Evolutionary conservation across 306 rosid species (phyloP).

Genomic region (Quercus aquifolioides): DNA sequence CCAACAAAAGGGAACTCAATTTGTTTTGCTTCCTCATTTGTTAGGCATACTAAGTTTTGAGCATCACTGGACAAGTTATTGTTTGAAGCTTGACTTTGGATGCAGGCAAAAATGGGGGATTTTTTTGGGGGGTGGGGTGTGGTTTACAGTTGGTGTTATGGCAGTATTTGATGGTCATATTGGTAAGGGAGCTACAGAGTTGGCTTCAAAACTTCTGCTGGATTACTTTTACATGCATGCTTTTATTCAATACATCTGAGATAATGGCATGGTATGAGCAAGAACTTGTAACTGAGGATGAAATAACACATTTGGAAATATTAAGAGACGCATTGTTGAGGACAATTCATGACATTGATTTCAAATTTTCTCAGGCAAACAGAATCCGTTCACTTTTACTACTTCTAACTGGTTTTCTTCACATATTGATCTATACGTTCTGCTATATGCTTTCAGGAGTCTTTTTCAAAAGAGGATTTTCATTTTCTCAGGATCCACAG

Average conservation of each 20-base stretch:
- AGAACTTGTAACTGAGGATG: not conserved
- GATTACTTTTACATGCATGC: not conserved
- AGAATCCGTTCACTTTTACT: not conserved
- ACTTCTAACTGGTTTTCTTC: not conserved
- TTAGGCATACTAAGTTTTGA: not conserved
- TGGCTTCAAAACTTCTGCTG: not conserved
- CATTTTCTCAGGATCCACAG: not conserved
- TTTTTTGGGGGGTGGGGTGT: not conserved
- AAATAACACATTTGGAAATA: not conserved
- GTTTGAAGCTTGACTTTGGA: not conserved
- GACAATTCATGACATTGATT: not conserved
- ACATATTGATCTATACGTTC: not conserved
- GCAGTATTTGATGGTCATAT: slow-evolving; percentile 6
- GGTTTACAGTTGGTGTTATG: not conserved
- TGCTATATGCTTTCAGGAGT: not conserved
- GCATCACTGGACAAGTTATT: not conserved
- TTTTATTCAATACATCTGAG: not conserved
- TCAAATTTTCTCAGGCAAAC: not conserved
- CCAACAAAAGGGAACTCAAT: not conserved
- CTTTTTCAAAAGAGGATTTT: not conserved
- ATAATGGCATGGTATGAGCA: not conserved
- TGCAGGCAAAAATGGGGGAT: not conserved
- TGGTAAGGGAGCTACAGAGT: not conserved
- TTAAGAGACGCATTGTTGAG: not conserved
- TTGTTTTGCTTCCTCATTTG: no score